A percentile compares a stretch with the other conserved stretches of the same genome.
These are phyloP conservation scores for Oleoguttula mirabilis DNA, from an alignment of 495 filamentous ascomycete genomes.

Conservation along the genomic window DNA sequence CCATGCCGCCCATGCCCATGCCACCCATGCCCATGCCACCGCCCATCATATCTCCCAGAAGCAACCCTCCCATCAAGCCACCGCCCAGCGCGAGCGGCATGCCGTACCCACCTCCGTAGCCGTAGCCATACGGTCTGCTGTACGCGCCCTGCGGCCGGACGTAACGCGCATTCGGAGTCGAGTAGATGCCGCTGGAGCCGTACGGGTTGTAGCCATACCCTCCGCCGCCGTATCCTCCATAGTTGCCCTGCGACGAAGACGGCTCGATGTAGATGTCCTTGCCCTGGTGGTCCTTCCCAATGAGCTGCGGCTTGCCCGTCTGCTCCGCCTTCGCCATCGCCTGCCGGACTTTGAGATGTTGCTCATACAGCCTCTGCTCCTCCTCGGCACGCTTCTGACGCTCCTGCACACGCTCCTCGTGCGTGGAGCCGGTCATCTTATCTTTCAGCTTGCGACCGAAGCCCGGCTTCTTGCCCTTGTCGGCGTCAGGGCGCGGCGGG, in stretches of 20 bases:
- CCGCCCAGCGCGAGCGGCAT: constrained; percentile 30
- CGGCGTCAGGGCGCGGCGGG: constrained; percentile 9
- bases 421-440: constrained; percentile 34
- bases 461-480: constrained; percentile 15
- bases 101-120: constrained; percentile 34
- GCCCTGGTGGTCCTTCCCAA: constrained; percentile 36
- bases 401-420: constrained; percentile 32
- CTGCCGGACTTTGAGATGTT: constrained; percentile 28
- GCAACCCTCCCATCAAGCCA: constrained; percentile 31
- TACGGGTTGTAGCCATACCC: constrained; percentile 35
- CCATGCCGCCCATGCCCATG: constrained; percentile 23
- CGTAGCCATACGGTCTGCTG: constrained; percentile 32
- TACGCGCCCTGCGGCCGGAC: constrained; percentile 35
- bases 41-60: constrained; percentile 29
- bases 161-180: constrained; percentile 34
- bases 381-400: constrained; percentile 31
- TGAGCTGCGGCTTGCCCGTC: constrained; percentile 36
- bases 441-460: constrained; percentile 39
- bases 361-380: constrained; percentile 30
- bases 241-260: constrained; percentile 18
- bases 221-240: constrained; percentile 11
- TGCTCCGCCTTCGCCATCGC: constrained; percentile 33
- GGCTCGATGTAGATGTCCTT: constrained; percentile 39
- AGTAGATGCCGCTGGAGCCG: constrained; percentile 26
- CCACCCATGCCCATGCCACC: constrained; percentile 1